Conservation (phyloP, 2,329 filamentous ascomycete species). For the Cercospora berteroae region DNA sequence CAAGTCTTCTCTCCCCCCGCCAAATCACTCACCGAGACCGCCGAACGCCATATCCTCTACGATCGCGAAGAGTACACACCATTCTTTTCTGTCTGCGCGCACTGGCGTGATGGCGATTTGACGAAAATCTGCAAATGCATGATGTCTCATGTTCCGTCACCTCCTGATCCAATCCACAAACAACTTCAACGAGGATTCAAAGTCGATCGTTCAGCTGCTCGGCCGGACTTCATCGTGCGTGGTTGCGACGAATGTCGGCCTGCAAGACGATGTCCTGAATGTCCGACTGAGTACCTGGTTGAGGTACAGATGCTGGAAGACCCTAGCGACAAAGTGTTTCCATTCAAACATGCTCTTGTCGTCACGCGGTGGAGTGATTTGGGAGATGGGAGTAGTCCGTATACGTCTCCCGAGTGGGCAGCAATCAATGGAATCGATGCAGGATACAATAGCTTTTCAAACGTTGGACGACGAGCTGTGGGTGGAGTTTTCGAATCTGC, state of each 20-base stretch:
- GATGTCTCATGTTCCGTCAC: constrained; percentile 55
- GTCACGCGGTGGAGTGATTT: constrained; percentile 63
- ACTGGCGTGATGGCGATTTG: constrained; percentile 61
- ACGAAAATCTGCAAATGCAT: constrained; percentile 63
- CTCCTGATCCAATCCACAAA: constrained; percentile 45
- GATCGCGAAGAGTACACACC: constrained; percentile 60
- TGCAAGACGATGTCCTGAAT: constrained; percentile 61
- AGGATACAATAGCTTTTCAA: constrained; percentile 54
- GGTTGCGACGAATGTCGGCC: constrained; percentile 58
- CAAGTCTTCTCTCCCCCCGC: constrained; percentile 53
- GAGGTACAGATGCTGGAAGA: constrained; percentile 61
- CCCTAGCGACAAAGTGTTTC: constrained; percentile 39
- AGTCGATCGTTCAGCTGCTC: constrained; percentile 33
- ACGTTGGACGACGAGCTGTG: constrained; percentile 55
- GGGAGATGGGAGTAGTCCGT: constrained; percentile 54
- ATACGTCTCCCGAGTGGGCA: constrained; percentile 53
- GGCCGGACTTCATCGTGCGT: constrained; percentile 48
- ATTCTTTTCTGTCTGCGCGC: constrained; percentile 61
- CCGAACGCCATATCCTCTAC: constrained; percentile 57
- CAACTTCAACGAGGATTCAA: constrained; percentile 44
- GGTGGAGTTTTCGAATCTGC: constrained; percentile 60
- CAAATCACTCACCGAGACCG: constrained; percentile 49
- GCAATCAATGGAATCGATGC: constrained; percentile 51
- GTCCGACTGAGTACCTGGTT: constrained; percentile 61
- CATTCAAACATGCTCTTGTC: constrained; percentile 60